A percentile compares a stretch with the other conserved stretches of the same genome.
phyloP scores from a whole-genome alignment of 179 eudicot species.

The Carnegiea gigantea region DNA sequence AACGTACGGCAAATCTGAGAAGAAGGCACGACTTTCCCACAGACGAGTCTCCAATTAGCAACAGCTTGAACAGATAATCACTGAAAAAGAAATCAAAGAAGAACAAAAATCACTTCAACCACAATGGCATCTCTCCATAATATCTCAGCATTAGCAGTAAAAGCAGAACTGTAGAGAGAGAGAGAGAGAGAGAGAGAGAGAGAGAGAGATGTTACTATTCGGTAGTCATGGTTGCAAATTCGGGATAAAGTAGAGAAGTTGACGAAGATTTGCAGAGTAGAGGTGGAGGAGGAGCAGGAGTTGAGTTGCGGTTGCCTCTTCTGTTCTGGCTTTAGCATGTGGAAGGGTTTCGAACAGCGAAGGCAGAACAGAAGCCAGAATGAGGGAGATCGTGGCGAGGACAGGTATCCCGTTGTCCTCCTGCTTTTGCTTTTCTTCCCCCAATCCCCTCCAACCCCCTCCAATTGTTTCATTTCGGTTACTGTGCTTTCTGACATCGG shows the following conservation, averaged over 20 bases:
- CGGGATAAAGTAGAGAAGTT: neutral
- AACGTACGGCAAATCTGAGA: conserved; percentile 35
- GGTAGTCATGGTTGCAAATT: conserved; percentile 25
- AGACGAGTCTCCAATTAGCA: conserved; percentile 39
- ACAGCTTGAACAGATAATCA: conserved; percentile 36
- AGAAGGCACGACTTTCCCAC: conserved; percentile 37
- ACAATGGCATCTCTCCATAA: neutral
- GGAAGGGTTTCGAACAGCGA: too few species aligned
- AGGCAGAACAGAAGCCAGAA: neutral
- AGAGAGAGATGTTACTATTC: conserved; percentile 23
- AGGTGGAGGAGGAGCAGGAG: neutral
- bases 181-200: neutral
- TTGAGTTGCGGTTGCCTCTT: neutral
- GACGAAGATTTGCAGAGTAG: neutral
- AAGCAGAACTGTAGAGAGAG: neutral
- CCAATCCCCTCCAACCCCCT: too few species aligned
- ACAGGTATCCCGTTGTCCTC: too few species aligned
- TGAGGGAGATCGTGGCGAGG: neutral
- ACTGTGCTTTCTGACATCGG: too few species aligned
- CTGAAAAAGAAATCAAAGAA: conserved; percentile 13
- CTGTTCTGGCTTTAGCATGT: too few species aligned
- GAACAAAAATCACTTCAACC: neutral
- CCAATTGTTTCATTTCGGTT: too few species aligned
- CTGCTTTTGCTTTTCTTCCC: too few species aligned
- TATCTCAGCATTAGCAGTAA: neutral